These are phyloP conservation scores for Sclerotinia trifoliorum DNA, from an alignment of 2,329 filamentous ascomycete genomes.

Conservation along the genomic window DNA sequence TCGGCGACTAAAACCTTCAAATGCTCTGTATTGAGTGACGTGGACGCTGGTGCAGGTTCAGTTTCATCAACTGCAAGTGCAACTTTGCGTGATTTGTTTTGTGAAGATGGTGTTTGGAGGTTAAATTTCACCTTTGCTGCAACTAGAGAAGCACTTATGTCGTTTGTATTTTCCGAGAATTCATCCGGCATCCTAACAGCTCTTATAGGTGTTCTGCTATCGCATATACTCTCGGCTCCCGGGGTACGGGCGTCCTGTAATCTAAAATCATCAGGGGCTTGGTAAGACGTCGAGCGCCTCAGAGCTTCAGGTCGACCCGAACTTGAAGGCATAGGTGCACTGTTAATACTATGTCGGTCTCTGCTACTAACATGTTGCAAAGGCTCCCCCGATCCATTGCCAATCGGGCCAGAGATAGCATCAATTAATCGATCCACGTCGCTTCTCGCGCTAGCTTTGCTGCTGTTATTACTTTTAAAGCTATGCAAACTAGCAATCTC, in stretches of 20 bases:
- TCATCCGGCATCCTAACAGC: conserved; percentile 50
- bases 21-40: conserved; percentile 27
- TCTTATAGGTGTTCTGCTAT: conserved; percentile 45
- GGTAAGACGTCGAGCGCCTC: conserved; percentile 31
- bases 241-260: conserved; percentile 38
- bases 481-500: conserved; percentile 34
- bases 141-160: not conserved
- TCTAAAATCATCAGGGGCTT: conserved; percentile 29
- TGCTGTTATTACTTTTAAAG: conserved; percentile 35
- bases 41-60: not conserved
- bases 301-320: conserved; percentile 22
- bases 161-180: conserved; percentile 24
- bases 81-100: not conserved
- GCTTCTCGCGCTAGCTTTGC: conserved; percentile 43
- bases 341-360: conserved; percentile 26
- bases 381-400: conserved; percentile 43
- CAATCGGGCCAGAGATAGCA: conserved; percentile 63
- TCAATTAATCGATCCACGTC: conserved; percentile 71
- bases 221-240: conserved; percentile 43
- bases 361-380: conserved; percentile 30
- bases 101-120: conserved; percentile 22
- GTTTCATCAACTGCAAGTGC: not conserved
- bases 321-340: not conserved
- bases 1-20: conserved; percentile 74
- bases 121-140: conserved; percentile 30